Percentiles rank a stretch among this genome's conserved stretches.
These are phyloP conservation scores for Nakazawaea sp. DNA, from an alignment of 805 yeast species.

Conservation along the genomic window DNA sequence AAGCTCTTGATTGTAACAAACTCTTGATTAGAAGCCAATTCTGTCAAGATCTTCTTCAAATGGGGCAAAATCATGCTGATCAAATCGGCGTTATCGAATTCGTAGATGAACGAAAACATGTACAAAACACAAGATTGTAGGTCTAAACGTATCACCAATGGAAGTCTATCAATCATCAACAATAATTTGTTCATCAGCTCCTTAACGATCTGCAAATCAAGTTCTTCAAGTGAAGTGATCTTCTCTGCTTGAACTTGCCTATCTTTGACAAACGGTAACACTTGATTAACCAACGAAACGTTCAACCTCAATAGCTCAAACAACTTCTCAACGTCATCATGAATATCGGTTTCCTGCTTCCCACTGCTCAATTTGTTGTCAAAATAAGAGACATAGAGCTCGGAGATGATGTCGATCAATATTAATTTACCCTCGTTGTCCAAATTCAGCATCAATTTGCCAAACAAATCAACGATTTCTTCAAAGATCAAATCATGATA, in stretches of 20 bases:
- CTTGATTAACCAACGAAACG: constrained; percentile 52
- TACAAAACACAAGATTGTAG: constrained; percentile 63
- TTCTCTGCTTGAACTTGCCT: constrained; percentile 27
- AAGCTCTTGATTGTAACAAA: constrained; percentile 27
- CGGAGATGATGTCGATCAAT: constrained; percentile 50
- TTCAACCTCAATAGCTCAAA: constrained; percentile 75
- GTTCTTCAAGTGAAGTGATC: constrained; percentile 16
- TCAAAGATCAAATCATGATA: constrained; percentile 63
- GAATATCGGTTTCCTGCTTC: constrained; percentile 31
- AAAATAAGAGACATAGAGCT: constrained; percentile 42
- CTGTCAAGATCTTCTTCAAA: constrained; percentile 36
- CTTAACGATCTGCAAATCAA: constrained; percentile 36
- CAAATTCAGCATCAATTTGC: constrained; percentile 59
- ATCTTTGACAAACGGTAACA: constrained; percentile 53
- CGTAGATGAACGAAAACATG: constrained; percentile 51
- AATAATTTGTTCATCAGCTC: constrained; percentile 45
- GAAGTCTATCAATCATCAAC: constrained; percentile 59
- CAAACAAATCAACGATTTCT: constrained; percentile 72
- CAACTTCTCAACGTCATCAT: constrained; percentile 63
- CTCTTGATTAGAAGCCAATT: constrained; percentile 21
- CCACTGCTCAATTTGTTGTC: constrained; percentile 16
- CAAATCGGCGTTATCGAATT: constrained; percentile 31
- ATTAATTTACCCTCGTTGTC: constrained; percentile 36
- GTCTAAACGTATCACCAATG: constrained; percentile 63
- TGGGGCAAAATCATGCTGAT: constrained; percentile 47